These are phyloP conservation scores for Chiua virens DNA, from an alignment of 768 basidiomycete genomes.

Conservation along the genomic window DNA sequence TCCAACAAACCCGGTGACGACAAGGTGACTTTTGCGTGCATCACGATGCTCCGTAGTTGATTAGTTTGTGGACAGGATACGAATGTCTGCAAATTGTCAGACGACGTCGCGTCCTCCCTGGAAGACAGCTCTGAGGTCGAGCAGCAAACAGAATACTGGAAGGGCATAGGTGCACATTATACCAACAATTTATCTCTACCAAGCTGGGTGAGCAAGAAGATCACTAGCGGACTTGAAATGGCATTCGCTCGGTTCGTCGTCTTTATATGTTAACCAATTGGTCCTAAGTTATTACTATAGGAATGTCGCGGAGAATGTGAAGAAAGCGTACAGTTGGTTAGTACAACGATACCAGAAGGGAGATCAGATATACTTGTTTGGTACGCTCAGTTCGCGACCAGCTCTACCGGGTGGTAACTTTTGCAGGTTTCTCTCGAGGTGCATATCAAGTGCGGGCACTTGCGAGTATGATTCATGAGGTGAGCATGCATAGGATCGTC, in stretches of 20 bases:
- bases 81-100: slow-evolving; percentile 34
- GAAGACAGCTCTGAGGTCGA: background rate
- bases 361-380: slow-evolving; percentile 37
- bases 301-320: slow-evolving; percentile 3
- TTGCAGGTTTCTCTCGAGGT: slow-evolving; percentile 38
- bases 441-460: slow-evolving; percentile 38
- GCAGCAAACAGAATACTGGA: slow-evolving; percentile 32
- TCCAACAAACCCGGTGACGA: slow-evolving; percentile 17
- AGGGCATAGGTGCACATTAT: slow-evolving; percentile 33
- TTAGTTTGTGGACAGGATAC: slow-evolving; percentile 26
- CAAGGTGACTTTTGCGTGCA: slow-evolving; percentile 33
- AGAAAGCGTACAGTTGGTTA: slow-evolving; percentile 6
- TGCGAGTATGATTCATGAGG: slow-evolving; percentile 34
- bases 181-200: background rate
- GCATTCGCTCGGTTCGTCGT: slow-evolving; percentile 3
- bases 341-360: slow-evolving; percentile 1
- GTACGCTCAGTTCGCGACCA: slow-evolving; percentile 9
- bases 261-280: background rate
- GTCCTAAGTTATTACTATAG: background rate
- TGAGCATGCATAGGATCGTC: background rate
- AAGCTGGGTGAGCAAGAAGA: background rate
- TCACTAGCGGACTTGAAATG: background rate
- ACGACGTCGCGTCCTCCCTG: slow-evolving; percentile 20
- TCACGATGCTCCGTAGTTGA: background rate
- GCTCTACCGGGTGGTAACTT: too few species aligned